A percentile compares a stretch with the other conserved stretches of the same genome.
phyloP scores from a whole-genome alignment of 169 alveolate species.

The Plasmodium blacklocki region DNA sequence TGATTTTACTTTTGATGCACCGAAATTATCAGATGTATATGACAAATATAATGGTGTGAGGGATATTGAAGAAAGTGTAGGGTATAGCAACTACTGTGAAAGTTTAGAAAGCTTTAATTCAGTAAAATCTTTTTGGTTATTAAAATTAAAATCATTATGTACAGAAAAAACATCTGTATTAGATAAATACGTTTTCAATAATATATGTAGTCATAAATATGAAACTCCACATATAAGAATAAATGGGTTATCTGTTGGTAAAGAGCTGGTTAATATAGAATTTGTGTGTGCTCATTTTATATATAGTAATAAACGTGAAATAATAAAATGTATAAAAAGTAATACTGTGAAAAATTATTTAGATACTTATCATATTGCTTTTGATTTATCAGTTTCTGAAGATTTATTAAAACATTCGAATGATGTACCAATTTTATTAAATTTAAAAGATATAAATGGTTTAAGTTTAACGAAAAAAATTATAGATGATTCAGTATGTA shows the following conservation, averaged over 20 bases:
- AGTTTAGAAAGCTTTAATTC: slow-evolving; percentile 66
- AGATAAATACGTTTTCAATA: slow-evolving; percentile 58
- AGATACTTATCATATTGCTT: slow-evolving; percentile 70
- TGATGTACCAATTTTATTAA: slow-evolving; percentile 31
- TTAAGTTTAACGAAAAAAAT: slow-evolving; percentile 32
- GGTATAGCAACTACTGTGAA: slow-evolving; percentile 16
- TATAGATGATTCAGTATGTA: slow-evolving; percentile 63
- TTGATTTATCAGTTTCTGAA: slow-evolving; percentile 59
- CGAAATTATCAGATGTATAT: slow-evolving; percentile 17
- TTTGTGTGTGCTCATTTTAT: slow-evolving; percentile 76
- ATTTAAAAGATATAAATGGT: slow-evolving; percentile 46
- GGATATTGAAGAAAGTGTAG: slow-evolving; percentile 6
- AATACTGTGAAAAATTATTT: slow-evolving; percentile 47
- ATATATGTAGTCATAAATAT: slow-evolving; percentile 40
- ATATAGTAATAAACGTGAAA: slow-evolving; percentile 60
- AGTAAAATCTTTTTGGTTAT: slow-evolving; percentile 36
- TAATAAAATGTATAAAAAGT: slow-evolving; percentile 65
- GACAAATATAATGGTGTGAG: slow-evolving; percentile 49
- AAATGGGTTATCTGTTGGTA: slow-evolving; percentile 23
- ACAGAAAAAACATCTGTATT: slow-evolving; percentile 74
- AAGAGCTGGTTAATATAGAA: slow-evolving; percentile 31
- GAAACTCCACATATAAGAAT: slow-evolving; percentile 38
- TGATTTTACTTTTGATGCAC: slow-evolving; percentile 41
- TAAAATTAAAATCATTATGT: slow-evolving; percentile 64
- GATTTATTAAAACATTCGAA: slow-evolving; percentile 48